Conservation (phyloP, 306 rosid species). For the Hippophae rhamnoides region DNA sequence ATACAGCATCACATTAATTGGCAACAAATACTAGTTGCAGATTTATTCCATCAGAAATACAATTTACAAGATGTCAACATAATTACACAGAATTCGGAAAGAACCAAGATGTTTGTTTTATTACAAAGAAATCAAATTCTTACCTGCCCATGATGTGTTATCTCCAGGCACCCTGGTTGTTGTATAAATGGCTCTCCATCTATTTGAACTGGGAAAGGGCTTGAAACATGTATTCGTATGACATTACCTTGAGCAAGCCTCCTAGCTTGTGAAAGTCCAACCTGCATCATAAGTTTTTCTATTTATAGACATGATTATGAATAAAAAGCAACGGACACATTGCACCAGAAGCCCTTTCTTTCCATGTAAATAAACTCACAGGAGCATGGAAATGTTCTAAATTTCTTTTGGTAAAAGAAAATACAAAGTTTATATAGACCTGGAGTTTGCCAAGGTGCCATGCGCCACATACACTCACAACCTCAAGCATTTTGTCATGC, state of each 20-base stretch:
- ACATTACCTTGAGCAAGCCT: constrained; percentile 70
- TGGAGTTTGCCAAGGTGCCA: constrained; percentile 85
- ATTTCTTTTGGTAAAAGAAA: background rate
- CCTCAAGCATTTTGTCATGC: constrained; percentile 65
- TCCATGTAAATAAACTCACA: background rate
- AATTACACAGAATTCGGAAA: too few relatives aligned
- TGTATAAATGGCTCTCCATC: constrained; percentile 75
- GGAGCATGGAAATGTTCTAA: background rate
- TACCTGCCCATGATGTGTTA: constrained; percentile 60
- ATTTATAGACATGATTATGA: too few relatives aligned
- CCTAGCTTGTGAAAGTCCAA: constrained; percentile 81
- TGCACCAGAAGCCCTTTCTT: background rate
- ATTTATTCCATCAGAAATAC: too few relatives aligned
- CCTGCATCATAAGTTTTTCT: constrained; percentile 20
- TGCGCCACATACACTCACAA: constrained; percentile 69
- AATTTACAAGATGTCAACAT: too few relatives aligned
- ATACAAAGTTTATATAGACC: constrained; percentile 25
- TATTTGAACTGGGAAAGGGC: constrained; percentile 78
- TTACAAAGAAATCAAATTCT: background rate
- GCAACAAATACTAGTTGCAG: too few relatives aligned
- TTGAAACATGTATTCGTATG: constrained; percentile 52
- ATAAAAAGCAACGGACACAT: background rate
- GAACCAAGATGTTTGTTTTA: background rate
- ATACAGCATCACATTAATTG: too few relatives aligned
- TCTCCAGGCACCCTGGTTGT: constrained; percentile 46